These are phyloP conservation scores for Botrytis pseudocinerea DNA, from an alignment of 2,329 filamentous ascomycete genomes.

Conservation along the genomic window DNA sequence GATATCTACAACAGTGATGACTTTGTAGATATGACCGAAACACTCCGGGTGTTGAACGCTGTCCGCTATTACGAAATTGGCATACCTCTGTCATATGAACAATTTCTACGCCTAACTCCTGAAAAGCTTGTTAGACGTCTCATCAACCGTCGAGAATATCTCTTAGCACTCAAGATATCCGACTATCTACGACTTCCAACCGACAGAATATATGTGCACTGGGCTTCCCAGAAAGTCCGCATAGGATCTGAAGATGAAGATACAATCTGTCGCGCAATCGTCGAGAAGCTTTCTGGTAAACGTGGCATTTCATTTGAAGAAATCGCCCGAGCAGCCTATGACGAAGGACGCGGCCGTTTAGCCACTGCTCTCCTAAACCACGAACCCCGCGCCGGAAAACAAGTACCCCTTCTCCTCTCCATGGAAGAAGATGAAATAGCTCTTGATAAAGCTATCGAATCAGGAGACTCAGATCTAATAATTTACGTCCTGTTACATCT, in stretches of 20 bases:
- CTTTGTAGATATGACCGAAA: conserved; percentile 98
- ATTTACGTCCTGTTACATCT: conserved; percentile 84
- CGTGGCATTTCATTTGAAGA: conserved; percentile 93
- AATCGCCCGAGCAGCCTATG: conserved; percentile 89
- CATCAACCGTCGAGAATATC: conserved; percentile 85
- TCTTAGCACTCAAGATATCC: conserved; percentile 84
- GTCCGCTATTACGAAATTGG: conserved; percentile 90
- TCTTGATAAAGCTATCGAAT: conserved; percentile 94
- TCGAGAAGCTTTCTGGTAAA: conserved; percentile 82
- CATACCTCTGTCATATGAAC: conserved; percentile 86
- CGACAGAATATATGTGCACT: conserved; percentile 91
- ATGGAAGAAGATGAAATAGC: conserved; percentile 97
- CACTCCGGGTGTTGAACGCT: conserved; percentile 86
- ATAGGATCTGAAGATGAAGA: conserved; percentile 84
- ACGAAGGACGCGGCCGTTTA: conserved; percentile 85
- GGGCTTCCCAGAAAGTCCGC: conserved; percentile 93
- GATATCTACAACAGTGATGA: conserved; percentile 98
- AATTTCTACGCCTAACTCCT: conserved; percentile 87
- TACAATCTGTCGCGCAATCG: conserved; percentile 80
- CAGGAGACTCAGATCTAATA: conserved; percentile 91
- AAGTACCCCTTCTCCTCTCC: conserved; percentile 86
- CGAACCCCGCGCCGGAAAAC: conserved; percentile 90
- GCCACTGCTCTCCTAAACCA: conserved; percentile 91
- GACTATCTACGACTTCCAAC: conserved; percentile 83
- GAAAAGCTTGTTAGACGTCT: conserved; percentile 85